Evolutionary conservation across 257 asterid genomes (phyloP).

Genomic region (Coffea eugenioides): DNA sequence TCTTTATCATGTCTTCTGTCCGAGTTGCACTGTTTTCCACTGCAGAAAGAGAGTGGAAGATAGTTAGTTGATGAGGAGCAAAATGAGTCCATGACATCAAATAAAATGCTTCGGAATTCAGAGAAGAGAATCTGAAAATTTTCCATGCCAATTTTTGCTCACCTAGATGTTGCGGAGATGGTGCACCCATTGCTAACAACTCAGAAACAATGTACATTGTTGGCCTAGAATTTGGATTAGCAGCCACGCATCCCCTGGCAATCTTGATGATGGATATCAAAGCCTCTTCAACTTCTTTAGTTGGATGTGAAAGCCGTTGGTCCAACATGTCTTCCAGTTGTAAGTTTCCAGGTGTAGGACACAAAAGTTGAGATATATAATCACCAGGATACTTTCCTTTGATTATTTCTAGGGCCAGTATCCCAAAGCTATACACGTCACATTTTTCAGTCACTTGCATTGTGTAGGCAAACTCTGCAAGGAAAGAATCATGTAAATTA

Average conservation of each 20-base stretch:
- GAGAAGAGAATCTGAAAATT: neutral
- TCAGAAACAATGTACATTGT: conserved; percentile 31
- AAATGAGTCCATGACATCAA: too few species aligned
- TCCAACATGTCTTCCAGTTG: conserved; percentile 22
- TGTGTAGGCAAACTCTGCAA: conserved; percentile 31
- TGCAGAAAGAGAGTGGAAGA: neutral
- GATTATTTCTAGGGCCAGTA: conserved; percentile 31
- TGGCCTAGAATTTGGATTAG: conserved; percentile 32
- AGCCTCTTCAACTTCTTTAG: conserved; percentile 10
- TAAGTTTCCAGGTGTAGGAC: neutral
- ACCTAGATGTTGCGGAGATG: neutral
- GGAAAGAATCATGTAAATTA: neutral
- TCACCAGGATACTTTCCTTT: conserved; percentile 34
- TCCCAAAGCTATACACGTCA: conserved; percentile 45
- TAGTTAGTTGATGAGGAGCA: neutral
- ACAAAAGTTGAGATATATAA: conserved; percentile 14
- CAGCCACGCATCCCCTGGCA: conserved; percentile 25
- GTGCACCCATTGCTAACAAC: conserved; percentile 16
- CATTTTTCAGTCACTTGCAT: conserved; percentile 26
- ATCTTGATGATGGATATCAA: conserved; percentile 15
- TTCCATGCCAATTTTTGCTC: neutral
- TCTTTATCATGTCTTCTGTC: neutral
- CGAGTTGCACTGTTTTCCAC: neutral
- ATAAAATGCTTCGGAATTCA: too few species aligned
- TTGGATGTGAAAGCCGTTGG: conserved; percentile 9